Base-by-base conservation (phyloP, 306 rosid genomes). In the Malus orientalis region DNA sequence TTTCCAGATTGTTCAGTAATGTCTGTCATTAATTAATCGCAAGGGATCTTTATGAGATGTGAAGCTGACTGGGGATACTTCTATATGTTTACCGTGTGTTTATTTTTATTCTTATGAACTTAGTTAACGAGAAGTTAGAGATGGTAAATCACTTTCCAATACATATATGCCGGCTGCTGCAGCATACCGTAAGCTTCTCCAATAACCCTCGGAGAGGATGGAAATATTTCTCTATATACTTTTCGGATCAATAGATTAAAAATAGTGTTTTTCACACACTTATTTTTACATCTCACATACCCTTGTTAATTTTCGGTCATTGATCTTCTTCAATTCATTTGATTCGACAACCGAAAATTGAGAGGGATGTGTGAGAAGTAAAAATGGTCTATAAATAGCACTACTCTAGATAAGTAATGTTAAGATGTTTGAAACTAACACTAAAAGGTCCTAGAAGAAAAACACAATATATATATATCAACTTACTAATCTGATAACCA, bases 61-160 rank as follows among this genome's bases (percentile, higher is more conserved):
- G 45, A 69, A 80, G 51, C 76, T 74, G 66, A 69, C 71, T 60
- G 6, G 13, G 60, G 67, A 11, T 33, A 20, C 45, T 74, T 59
- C 25, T 15, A 78, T 63, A 59, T 47, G 2, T 47, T 67, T 40
- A 33, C 63, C 22, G 9, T 22, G 76, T 44, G 70, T 67, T 58
- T 45, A 3, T 7, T 11, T 74, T 42, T 33, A n/a, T 57, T 54
- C 8, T 19, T 71, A 33, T 7, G 47, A 54, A 10, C 74, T 30
- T 53, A 32, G 8, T 71, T 53, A 38, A 71, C 20, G 64, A 12
- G 63, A 53, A 54, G 8, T 68, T 68, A 8, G 32, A 54, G 44
- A 54, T 15, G 25, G 57, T 38, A 25, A 69, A 69, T 27, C 51
- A 77, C 59, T 27, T 44, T 18, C 22, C 55, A 30, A 67, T 61